Evolutionary conservation across 495 filamentous ascomycete genomes (phyloP), one percentile per base, ranked within the genome.

Genomic region (Hypoxylon cercidicola): DNA sequence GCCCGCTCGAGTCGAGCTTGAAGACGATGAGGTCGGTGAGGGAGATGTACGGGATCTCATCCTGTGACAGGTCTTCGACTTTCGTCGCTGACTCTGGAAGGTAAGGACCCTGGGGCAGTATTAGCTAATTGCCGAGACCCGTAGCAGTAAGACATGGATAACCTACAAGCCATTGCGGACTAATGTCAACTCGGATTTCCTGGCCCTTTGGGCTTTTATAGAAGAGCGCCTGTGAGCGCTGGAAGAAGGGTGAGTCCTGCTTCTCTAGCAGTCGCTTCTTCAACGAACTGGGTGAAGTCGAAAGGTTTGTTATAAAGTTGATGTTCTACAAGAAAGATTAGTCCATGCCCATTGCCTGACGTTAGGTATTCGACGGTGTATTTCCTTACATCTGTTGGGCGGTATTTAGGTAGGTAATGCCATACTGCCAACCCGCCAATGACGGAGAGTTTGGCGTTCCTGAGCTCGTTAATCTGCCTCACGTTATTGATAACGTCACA

Each of bases 381-480:
- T 7, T 32, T 13, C 34, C 68, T 68, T 56, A 71, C 71, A 43
- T 71, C 60, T 19, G 64, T 66, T 16, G 61, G 45, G 30, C 64
- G 60, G 28, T 68, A 63, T 48, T 68, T 44, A n/a, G 59, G 64
- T 34, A 71, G 71, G 20, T 73, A 66, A 34, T 69, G 65, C 58
- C 65, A 64, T 13, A 67, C 23, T 9, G 71, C 71, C 19, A 73
- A 43, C 13, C 62, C 62, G 3, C 71, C 71, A 13, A 68, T 60
- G 48, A 73, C 62, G 5, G 62, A 67, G 15, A 73, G 58, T 10
- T 47, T 62, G 18, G 61, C 53, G 15, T 64, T 57, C 3, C 18
- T 62, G n/a, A 73, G 64, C 13, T 71, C 68, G 5, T 67, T 59
- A 2, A 73, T 73, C 16, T 73, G 54, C 51, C 69, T 71, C 45